A percentile compares a stretch with the other conserved stretches of the same genome.
These are phyloP conservation scores for Corymbia citriodora DNA, from an alignment of 441 rosid genomes.

Conservation along the genomic window DNA sequence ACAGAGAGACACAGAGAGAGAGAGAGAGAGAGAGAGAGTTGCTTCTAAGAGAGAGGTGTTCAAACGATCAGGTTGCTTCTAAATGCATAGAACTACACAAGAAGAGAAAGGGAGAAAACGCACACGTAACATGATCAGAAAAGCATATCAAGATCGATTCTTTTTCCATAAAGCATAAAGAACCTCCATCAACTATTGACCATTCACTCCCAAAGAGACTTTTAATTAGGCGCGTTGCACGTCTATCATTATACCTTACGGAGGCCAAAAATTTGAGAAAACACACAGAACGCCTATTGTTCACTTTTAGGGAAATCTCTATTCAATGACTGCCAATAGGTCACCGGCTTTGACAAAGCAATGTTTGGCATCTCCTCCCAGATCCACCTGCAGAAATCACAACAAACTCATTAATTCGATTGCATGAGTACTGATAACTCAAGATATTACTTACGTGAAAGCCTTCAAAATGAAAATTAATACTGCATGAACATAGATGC, in stretches of 20 bases:
- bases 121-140: neutral
- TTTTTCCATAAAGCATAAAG: neutral
- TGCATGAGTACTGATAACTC: no score
- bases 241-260: neutral
- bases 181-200: neutral
- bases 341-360: conserved; percentile 80
- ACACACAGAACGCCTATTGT: neutral
- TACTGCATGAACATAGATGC: neutral
- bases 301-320: conserved; percentile 5
- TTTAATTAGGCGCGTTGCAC: neutral
- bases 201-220: neutral
- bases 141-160: neutral
- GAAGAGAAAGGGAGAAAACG: neutral
- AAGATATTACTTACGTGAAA: no score
- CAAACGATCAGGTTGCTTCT: neutral
- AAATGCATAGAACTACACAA: neutral
- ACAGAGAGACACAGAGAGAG: no score
- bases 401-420: neutral
- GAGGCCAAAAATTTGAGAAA: neutral
- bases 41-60: neutral
- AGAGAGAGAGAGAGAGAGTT: no score
- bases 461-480: neutral
- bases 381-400: conserved; percentile 50
- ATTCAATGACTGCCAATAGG: conserved; percentile 72
- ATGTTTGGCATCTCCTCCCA: conserved; percentile 70